Percentiles rank a stretch among this genome's conserved stretches.
Evolutionary conservation across 1,284 basidiomycete species (phyloP).

Genomic region (Phellopilus nigrolimitatus): DNA sequence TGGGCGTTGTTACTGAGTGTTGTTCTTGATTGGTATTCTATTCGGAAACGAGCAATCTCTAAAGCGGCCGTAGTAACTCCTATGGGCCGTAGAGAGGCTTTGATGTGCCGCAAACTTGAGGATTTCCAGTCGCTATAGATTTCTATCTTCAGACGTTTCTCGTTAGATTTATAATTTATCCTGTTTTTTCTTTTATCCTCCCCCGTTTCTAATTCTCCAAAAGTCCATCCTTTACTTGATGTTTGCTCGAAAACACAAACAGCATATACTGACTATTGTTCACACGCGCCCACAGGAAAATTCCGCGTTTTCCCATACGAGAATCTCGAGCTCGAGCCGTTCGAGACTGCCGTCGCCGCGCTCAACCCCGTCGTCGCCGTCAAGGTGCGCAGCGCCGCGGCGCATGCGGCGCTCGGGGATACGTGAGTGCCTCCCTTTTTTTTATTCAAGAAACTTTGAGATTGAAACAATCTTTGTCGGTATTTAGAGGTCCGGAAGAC

Average conservation of each 20-base stretch:
- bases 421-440: constrained; percentile 43
- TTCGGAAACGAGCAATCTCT: too few species aligned
- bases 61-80: too few species aligned
- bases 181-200: not conserved
- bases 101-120: too few species aligned
- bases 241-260: not conserved
- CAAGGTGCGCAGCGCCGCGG: constrained; percentile 72
- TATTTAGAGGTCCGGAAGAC: constrained; percentile 42
- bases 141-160: not conserved
- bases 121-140: not conserved
- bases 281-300: constrained; percentile 30
- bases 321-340: constrained; percentile 59
- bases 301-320: constrained; percentile 75
- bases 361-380: constrained; percentile 81
- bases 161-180: not conserved
- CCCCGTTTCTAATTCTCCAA: too few species aligned
- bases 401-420: constrained; percentile 72
- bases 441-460: not conserved
- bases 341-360: constrained; percentile 65
- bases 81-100: too few species aligned
- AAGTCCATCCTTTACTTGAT: not conserved
- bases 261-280: not conserved
- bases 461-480: constrained; percentile 10
- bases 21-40: too few species aligned
- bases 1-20: too few species aligned